Percentiles rank a stretch among this genome's conserved stretches.
phyloP scores from a whole-genome alignment of 805 yeast genomes.

The Wickerhamiella dianesei region DNA sequence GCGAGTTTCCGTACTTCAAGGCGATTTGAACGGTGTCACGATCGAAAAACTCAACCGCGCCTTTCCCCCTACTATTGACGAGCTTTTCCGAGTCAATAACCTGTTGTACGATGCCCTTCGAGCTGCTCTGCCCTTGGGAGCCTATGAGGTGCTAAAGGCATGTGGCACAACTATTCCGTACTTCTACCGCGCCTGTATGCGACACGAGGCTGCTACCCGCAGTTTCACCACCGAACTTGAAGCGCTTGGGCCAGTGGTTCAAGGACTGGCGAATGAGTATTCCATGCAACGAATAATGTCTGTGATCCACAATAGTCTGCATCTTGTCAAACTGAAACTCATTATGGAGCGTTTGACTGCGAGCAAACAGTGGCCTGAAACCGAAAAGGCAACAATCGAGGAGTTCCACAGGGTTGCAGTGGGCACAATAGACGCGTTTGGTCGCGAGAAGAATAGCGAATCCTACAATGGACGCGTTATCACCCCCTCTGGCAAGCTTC shows the following conservation, averaged over 20 bases:
- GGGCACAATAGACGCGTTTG: conserved; percentile 71
- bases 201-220: conserved; percentile 87
- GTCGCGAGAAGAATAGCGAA: conserved; percentile 31
- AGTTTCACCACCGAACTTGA: conserved; percentile 39
- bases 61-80: conserved; percentile 93
- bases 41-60: conserved; percentile 57
- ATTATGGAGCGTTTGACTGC: conserved; percentile 49
- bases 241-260: conserved; percentile 22
- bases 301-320: conserved; percentile 55
- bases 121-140: conserved; percentile 54
- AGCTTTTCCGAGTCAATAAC: conserved; percentile 79
- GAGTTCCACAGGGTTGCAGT: conserved; percentile 40
- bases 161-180: conserved; percentile 76
- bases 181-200: conserved; percentile 80
- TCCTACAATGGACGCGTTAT: conserved; percentile 50
- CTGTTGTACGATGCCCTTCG: conserved; percentile 64
- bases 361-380: conserved; percentile 34
- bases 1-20: conserved; percentile 52
- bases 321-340: conserved; percentile 55
- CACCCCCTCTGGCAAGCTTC: conserved; percentile 81
- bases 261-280: conserved; percentile 4
- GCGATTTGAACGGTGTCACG: conserved; percentile 37
- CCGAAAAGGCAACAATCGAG: conserved; percentile 22
- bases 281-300: conserved; percentile 33
- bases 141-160: conserved; percentile 63